Evolutionary conservation across 1,139 yeast species (phyloP), one percentile per base, ranked within the genome.

Genomic region (Zygosaccharomyces pseudobailii): DNA sequence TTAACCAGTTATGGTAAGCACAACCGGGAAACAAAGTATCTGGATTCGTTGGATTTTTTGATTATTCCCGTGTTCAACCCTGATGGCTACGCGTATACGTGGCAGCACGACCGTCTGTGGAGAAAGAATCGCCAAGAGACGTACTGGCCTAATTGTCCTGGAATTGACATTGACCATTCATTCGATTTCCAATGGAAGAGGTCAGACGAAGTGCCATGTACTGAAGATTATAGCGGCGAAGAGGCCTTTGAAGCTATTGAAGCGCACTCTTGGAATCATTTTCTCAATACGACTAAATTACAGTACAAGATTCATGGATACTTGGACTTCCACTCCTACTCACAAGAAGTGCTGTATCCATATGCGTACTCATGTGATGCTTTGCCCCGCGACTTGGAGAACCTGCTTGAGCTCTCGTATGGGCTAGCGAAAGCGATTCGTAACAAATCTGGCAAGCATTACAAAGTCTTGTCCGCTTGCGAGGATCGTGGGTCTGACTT

Each of bases 1-100:
- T 67, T 86, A 42, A 66, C 73, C 20, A 76, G 73, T 49, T 82
- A 81, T 59, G 78, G 73, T 7, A 52, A 53, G 39, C 62, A 68
- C 44, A 57, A 69, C 63, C 53, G 70, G 53, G 73, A 71, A 51
- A 63, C 71, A 20, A 57, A 65, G 48, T 69, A 70, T 50, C 58
- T 79, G 46, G 66, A 77, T 42, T 64, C 72, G 35, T 68, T 87
- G 53, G 92, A 87, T 62, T 86, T 87, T 60, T 64, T 86, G 32
- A 80, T 88, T 54, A 74, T 88, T 36, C 97, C 97, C 0, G 86
- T 87, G 8, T 75, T 82, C 66, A 89, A 89, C 62, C 96, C 96
- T 0, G 97, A 89, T 66, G 97, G 97, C 0, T 89, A 89, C 62
- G 88, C 72, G 10, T 84, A 84, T 63, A 75, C 95, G 2, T 89